These are phyloP conservation scores for Sugiyamaella floridensis DNA, from an alignment of 805 yeast species.

Conservation along the genomic window DNA sequence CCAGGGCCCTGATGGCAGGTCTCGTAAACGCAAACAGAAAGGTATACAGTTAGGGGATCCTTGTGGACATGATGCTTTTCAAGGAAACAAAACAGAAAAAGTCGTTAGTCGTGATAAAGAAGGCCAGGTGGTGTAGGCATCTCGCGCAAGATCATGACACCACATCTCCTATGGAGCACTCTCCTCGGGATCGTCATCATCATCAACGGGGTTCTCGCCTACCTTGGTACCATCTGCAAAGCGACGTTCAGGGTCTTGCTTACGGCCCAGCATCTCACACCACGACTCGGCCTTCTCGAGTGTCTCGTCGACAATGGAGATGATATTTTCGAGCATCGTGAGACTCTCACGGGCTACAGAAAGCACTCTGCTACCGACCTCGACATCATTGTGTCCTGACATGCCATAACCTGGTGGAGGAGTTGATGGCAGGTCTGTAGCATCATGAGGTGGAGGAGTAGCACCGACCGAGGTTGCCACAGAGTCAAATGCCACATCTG, in stretches of 20 bases:
- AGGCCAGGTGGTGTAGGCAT: too few species aligned
- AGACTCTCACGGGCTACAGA: constrained; percentile 83
- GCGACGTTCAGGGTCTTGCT: background rate
- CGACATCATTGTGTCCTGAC: constrained; percentile 20
- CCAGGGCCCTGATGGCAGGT: too few species aligned
- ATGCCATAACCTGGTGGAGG: background rate
- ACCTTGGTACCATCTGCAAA: background rate
- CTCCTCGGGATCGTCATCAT: background rate
- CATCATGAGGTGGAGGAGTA: background rate
- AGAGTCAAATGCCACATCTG: background rate
- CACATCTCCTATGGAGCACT: background rate
- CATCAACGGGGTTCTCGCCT: background rate
- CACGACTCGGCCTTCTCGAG: constrained; percentile 80
- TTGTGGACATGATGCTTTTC: too few species aligned
- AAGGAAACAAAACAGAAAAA: too few species aligned
- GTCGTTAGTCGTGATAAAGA: too few species aligned
- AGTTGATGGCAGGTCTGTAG: background rate
- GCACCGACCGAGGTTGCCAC: background rate
- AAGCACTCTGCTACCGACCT: constrained; percentile 60
- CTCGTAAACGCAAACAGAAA: too few species aligned
- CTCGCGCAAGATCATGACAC: too few species aligned
- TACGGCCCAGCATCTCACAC: constrained; percentile 37
- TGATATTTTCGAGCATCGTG: constrained; percentile 77
- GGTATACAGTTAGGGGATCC: too few species aligned
- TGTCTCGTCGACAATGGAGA: constrained; percentile 78